Evolutionary conservation across 2,329 filamentous ascomycete genomes (phyloP).

Genomic region (Westerdykella aurantiaca): DNA sequence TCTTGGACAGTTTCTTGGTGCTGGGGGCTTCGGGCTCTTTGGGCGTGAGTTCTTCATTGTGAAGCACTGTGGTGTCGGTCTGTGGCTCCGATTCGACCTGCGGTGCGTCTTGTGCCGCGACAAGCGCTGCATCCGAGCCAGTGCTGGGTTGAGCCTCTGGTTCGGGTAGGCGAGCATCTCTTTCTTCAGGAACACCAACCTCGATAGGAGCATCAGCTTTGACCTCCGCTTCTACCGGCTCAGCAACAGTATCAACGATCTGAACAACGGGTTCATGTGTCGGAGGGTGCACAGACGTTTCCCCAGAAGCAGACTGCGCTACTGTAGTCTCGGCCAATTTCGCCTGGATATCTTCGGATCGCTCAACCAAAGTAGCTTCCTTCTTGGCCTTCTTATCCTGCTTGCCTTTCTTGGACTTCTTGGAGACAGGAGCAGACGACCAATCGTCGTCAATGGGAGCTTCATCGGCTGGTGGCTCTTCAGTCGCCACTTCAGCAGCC

Average conservation of each 20-base stretch:
- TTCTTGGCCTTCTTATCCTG: slow-evolving; percentile 23
- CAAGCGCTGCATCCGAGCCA: too few species aligned
- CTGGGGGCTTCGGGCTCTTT: slow-evolving; percentile 5
- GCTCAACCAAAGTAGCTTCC: slow-evolving; percentile 5
- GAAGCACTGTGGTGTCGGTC: background rate
- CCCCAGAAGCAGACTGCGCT: too few species aligned
- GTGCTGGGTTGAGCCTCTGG: too few species aligned
- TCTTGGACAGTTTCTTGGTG: slow-evolving; percentile 24
- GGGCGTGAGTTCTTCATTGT: background rate
- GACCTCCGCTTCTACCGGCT: too few species aligned
- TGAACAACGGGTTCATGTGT: too few species aligned
- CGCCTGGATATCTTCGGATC: background rate
- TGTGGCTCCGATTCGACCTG: background rate
- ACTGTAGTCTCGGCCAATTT: too few species aligned
- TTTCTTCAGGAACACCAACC: too few species aligned
- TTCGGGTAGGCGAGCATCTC: too few species aligned
- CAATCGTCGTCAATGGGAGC: slow-evolving; percentile 11
- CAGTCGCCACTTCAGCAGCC: background rate
- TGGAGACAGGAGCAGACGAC: slow-evolving; percentile 8
- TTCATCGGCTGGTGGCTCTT: slow-evolving; percentile 6
- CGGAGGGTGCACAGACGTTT: too few species aligned
- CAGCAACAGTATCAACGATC: too few species aligned
- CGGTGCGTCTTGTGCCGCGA: background rate
- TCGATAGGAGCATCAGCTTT: too few species aligned
- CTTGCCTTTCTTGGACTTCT: slow-evolving; percentile 17